phyloP scores from a whole-genome alignment of 2,329 filamentous ascomycete genomes.

The Nectriaceae sp. region DNA sequence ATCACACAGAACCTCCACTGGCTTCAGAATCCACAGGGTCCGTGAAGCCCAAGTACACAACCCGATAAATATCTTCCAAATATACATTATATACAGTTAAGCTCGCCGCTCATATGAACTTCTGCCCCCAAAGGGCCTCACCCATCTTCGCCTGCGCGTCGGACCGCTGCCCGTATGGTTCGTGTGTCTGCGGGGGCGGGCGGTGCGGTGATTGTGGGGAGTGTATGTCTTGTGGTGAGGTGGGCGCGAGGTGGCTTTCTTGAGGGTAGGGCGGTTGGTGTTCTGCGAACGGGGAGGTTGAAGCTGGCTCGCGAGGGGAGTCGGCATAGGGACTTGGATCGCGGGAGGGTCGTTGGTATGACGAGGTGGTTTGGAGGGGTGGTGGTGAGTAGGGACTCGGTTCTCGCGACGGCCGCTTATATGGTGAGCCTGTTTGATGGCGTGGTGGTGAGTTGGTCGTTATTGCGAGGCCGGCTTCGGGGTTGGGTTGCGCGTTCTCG shows the following conservation, averaged over 20 bases:
- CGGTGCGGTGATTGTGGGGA: slow-evolving; percentile 7
- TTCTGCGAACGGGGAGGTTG: neutral
- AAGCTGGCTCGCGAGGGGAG: neutral
- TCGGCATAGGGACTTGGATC: neutral
- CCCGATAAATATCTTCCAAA: no score
- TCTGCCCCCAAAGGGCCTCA: slow-evolving; percentile 16
- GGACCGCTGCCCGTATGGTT: slow-evolving; percentile 1
- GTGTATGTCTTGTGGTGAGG: neutral
- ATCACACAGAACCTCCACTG: no score
- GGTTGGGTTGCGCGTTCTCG: slow-evolving; percentile 36
- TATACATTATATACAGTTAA: neutral
- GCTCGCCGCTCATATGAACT: neutral
- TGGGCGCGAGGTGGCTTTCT: neutral
- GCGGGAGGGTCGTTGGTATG: neutral
- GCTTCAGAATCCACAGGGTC: no score
- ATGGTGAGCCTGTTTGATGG: no score
- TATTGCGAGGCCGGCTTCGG: slow-evolving; percentile 11
- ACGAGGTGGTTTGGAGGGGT: neutral
- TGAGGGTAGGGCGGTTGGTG: neutral
- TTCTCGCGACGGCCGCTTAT: no score
- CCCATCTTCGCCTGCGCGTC: slow-evolving; percentile 10
- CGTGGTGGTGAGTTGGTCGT: neutral
- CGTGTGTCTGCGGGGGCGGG: slow-evolving; percentile 2
- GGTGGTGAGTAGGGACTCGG: no score
- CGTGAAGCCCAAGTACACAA: no score